phyloP scores from a whole-genome alignment of 257 asterid genomes.

The Anisodus tanguticus region DNA sequence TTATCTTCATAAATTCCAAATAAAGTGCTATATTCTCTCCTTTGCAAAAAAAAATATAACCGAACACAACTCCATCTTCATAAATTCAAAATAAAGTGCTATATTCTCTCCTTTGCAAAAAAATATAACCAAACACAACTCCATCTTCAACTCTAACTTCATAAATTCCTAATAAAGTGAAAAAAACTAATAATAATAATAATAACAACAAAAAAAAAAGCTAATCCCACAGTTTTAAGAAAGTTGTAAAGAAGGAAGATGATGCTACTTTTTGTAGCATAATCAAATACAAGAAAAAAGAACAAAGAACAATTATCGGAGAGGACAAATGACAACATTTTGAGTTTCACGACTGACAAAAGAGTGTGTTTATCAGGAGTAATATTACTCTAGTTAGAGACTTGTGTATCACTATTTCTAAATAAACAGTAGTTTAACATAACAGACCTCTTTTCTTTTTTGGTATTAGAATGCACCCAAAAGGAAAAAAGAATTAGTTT shows the following conservation, averaged over 20 bases:
- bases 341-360: not conserved
- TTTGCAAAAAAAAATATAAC: too few species aligned
- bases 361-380: not conserved
- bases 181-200: too few species aligned
- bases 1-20: too few species aligned
- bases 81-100: too few species aligned
- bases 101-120: too few species aligned
- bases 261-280: not conserved
- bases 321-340: not conserved
- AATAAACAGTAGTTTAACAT: not conserved
- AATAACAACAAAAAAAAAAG: not conserved
- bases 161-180: too few species aligned
- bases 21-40: too few species aligned
- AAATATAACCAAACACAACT: too few species aligned
- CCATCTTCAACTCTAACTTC: too few species aligned
- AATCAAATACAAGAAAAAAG: not conserved
- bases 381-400: not conserved
- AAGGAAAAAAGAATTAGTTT: not conserved
- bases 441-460: not conserved
- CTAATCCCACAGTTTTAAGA: not conserved
- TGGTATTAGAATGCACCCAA: constrained; percentile 12
- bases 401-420: not conserved
- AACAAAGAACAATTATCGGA: too few species aligned
- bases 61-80: too few species aligned
- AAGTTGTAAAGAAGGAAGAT: not conserved